phyloP scores from a whole-genome alignment of 129 eudicot genomes.

The Artemisia argyi region DNA sequence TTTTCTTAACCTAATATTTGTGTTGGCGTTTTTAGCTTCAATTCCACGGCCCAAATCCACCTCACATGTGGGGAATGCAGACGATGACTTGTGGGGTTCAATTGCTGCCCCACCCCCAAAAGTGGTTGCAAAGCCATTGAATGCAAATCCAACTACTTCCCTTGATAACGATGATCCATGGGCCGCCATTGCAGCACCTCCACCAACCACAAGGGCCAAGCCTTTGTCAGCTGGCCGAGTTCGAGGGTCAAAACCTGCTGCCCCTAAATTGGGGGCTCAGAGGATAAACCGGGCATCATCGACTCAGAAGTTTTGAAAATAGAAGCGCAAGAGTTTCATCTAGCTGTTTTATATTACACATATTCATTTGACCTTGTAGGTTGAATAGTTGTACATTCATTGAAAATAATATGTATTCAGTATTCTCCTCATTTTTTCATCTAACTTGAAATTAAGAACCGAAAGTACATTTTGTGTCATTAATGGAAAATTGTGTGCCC shows the following conservation, averaged over 20 bases:
- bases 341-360: constrained; percentile 22
- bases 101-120: constrained; percentile 78
- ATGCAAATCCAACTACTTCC: constrained; percentile 33
- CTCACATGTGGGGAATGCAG: constrained; percentile 49
- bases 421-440: constrained; percentile 16
- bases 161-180: constrained; percentile 64
- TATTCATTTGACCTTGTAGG: constrained; percentile 32
- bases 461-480: not conserved
- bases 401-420: constrained; percentile 30
- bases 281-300: constrained; percentile 82
- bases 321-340: constrained; percentile 2
- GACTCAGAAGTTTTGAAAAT: constrained; percentile 46
- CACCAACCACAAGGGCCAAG: constrained; percentile 81
- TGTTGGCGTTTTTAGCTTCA: constrained; percentile 35
- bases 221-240: constrained; percentile 81
- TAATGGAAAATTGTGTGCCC: not conserved
- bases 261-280: constrained; percentile 82
- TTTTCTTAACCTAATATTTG: not conserved
- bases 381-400: constrained; percentile 30
- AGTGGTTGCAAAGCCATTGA: constrained; percentile 48
- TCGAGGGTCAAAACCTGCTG: constrained; percentile 71
- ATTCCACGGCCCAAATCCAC: constrained; percentile 58
- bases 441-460: constrained; percentile 11
- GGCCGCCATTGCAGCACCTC: constrained; percentile 98
- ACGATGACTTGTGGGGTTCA: constrained; percentile 85